phyloP scores from a whole-genome alignment of 2,329 filamentous ascomycete genomes.

The Colletotrichum tanaceti region DNA sequence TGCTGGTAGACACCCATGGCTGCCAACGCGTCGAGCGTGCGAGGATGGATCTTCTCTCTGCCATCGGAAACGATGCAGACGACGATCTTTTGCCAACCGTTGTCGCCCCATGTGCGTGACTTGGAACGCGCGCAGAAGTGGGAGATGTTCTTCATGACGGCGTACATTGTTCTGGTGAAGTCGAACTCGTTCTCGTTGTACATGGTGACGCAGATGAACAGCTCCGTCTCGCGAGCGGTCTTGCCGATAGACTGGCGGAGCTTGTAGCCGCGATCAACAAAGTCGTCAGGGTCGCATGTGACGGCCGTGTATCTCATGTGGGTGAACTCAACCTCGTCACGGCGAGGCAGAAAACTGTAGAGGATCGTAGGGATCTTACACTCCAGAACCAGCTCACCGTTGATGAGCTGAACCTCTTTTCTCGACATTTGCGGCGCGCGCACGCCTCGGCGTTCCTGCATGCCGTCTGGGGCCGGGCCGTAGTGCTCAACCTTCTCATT shows the following conservation, averaged over 20 bases:
- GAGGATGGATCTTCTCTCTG: constrained; percentile 87
- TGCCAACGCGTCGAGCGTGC: constrained; percentile 92
- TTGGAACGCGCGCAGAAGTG: constrained; percentile 95
- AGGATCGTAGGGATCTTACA: constrained; percentile 99
- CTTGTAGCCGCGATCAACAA: constrained; percentile 88
- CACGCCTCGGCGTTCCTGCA: constrained; percentile 88
- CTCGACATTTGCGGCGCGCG: constrained; percentile 88
- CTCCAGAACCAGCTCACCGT: constrained; percentile 96
- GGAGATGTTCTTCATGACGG: constrained; percentile 97
- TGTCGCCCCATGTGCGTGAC: constrained; percentile 95
- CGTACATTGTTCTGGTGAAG: constrained; percentile 98
- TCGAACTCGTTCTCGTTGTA: constrained; percentile 98
- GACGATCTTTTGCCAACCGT: constrained; percentile 99
- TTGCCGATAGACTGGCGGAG: constrained; percentile 89
- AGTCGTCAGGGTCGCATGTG: constrained; percentile 97
- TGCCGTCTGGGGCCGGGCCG: constrained; percentile 85
- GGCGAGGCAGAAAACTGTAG: constrained; percentile 93
- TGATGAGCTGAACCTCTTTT: constrained; percentile 96
- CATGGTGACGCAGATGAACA: constrained; percentile 98
- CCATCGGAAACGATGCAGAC: constrained; percentile 97
- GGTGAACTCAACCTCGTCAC: constrained; percentile 95
- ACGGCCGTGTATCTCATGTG: constrained; percentile 99
- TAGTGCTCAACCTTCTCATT: constrained; percentile 80
- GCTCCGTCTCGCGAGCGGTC: constrained; percentile 88
- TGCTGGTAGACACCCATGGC: constrained; percentile 99